Base-by-base conservation (phyloP, 2,329 filamentous ascomycete genomes). In the Gliomastix tumulicola region DNA sequence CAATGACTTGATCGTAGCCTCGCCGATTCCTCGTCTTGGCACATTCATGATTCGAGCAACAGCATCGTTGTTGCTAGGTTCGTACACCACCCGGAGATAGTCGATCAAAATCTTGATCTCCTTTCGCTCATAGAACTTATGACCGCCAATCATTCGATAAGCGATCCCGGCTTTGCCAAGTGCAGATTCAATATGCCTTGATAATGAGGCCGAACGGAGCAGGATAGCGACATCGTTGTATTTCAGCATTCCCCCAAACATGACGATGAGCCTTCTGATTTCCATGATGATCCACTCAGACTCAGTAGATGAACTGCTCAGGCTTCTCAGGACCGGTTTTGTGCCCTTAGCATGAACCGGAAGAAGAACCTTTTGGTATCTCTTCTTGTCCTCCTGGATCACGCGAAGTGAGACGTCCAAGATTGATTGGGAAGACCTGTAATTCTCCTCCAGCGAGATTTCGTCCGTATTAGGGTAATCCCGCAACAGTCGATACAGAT, bases 81-180 rank as follows among this genome's bases (percentile, higher is more conserved):
- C 84, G 50, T 86, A 78, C 21, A 96, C 79, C 4, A 94, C 82
- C 21, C 88, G 77, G 12, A 97, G 68, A 54, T 98, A 97, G 54
- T 96, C 88, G 5, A 97, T 62, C 1, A 97, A 56, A 7, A 88
- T 71, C 56, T 92, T 94, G 53, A 97, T 83, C 55, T 98, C 90
- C 4, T 79, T 74, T 35, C 92, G 79, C 47, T 98, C 92, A 51
- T 94, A 97, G 56, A 98, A 98, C 40, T 86, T 84, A 43, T 79
- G 77, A 3, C 92, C 90, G 25, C 77, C 90, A 35, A 97, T 82
- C 89, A 97, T 96, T 34, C 80, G 80, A 59, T 97, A 98, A 1
- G 88, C 74, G 28, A 97, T 79, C 2, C 88, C 88, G 10, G 79
- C 77, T 49, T 83, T 87, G 12, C 84, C 87, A 28, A 97, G 67